Evolutionary conservation across 179 eudicot species (phyloP), one percentile per base, ranked within the genome.

Genomic region (Silene noctiflora): DNA sequence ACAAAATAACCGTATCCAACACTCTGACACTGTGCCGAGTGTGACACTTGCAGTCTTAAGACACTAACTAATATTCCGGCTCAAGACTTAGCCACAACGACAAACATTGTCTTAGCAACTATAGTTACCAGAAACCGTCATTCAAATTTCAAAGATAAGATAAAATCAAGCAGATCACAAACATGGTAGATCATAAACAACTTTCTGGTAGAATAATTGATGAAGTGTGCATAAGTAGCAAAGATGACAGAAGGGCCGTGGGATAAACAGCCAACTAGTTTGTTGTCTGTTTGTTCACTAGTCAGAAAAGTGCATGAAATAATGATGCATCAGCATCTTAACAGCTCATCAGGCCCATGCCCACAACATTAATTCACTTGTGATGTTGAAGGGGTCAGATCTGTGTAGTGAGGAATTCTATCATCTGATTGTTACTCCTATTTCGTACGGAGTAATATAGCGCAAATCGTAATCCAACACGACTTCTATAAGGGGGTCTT

Each of bases 251-350:
- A 62, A 39, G 51, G 9, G 29, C 0, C 1, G 35, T 8, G 31
- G 31, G 39, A 44, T 10, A 67, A 75, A 22, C 80, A 76, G 21
- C 6, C 73, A 66, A 76, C 27, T 27, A 72, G 64, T 33, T 58
- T 72, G 77, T 67, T 44, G 72, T 72, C 73, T 48, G 61, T 67
- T 74, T 56, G 75, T 69, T 74, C 25, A 13, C 6, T 33, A 33
- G 58, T 51, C 58, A 14, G 24, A 73, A 71, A 70, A 56, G 51
- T 53, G 51, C 63, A 69, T 68, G 42, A 21, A 77, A 67, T 35
- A 67, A 69, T 74, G 64, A 69, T 46, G 55, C 78, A 69, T 78
- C 73, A 76, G 51, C 77, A 83, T 76, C 84, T 80, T 74, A 81
- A 83, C 88, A 85, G 75, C 83, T 80, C 84, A 79, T 53, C 12